Base-by-base conservation (phyloP, 306 rosid genomes). In the Oxytropis ochrocephala region DNA sequence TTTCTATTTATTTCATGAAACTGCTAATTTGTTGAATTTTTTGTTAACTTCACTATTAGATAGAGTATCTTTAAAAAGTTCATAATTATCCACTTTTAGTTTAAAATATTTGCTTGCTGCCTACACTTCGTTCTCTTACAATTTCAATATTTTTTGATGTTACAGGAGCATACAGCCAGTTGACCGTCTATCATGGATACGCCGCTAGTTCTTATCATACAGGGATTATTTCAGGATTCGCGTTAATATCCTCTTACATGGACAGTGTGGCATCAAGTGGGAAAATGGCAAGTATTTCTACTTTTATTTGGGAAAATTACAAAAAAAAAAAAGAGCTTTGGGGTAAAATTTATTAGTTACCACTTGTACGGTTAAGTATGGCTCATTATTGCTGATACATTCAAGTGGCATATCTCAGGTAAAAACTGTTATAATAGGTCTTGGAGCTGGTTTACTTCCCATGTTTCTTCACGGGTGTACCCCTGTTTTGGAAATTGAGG, bases 361-460 rank as follows among this genome's bases (percentile, higher is more conserved):
- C 11, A n/a, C 29, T 35, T 39, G 35, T 17, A 21, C 38, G 58
- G 4, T 50, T 17, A 56, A 30, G 21, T n/a, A 30, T 65, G 57
- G 38, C 35, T 11, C 56, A 57, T 70, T 49, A 47, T 65, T 42
- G 33, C 75, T 77, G 66, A 84, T 64, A 44, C 19, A 55, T 68
- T 41, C 18, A 17, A 75, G 56, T 69, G 68, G 46, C 67, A 42
- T 67, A 76, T 85, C 69, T 82, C 85, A 93, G 98, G 94, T 86
- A 57, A 90, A 86, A 73, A 84, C 94, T 61, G 88, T 84, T 69
- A 69, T 90, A 65, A 52, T 93, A 24, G 98, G 98, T 75, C 98
- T 93, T 74, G 98, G 98, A 75, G 98, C 98, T 14, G 98, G 98
- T 72, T 82, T 93, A 79, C 89, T 93, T 75, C 96, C 98, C 13